phyloP scores from a whole-genome alignment of 1,284 basidiomycete species.

The Cutaneotrichosporon sp. region DNA sequence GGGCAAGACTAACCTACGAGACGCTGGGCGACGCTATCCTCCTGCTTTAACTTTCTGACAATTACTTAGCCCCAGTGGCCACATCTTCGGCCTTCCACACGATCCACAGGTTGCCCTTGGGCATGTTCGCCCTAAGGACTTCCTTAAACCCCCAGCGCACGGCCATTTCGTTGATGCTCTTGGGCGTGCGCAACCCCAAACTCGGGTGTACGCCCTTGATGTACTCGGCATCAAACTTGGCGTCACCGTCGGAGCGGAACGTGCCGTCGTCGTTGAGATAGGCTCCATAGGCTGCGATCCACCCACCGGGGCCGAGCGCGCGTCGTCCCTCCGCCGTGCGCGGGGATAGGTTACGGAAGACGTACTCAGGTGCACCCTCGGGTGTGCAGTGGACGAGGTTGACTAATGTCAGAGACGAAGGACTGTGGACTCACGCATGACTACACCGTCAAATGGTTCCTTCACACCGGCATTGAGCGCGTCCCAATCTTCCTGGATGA shows the following conservation, averaged over 20 bases:
- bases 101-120: slow-evolving; percentile 40
- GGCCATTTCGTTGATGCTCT: slow-evolving; percentile 26
- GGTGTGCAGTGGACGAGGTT: slow-evolving; percentile 41
- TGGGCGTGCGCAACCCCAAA: slow-evolving; percentile 30
- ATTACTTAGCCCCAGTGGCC: too few relatives aligned
- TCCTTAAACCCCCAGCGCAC: slow-evolving; percentile 33
- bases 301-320: slow-evolving; percentile 20
- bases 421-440: slow-evolving; percentile 22
- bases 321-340: slow-evolving; percentile 1
- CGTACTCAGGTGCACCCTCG: slow-evolving; percentile 25
- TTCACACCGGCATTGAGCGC: background rate
- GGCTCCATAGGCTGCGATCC: slow-evolving; percentile 37
- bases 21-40: too few relatives aligned
- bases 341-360: slow-evolving; percentile 34
- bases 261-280: slow-evolving; percentile 35
- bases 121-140: slow-evolving; percentile 27
- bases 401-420: slow-evolving; percentile 23
- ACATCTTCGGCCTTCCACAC: slow-evolving; percentile 27
- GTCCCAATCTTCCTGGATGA: slow-evolving; percentile 18
- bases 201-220: slow-evolving; percentile 25
- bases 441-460: slow-evolving; percentile 17
- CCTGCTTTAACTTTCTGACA: background rate
- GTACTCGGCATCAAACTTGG: slow-evolving; percentile 33
- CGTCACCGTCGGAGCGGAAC: slow-evolving; percentile 30
- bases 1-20: too few relatives aligned